Base-by-base conservation (phyloP, 2,329 filamentous ascomycete species). In the Pseudocercospora crystallina region DNA sequence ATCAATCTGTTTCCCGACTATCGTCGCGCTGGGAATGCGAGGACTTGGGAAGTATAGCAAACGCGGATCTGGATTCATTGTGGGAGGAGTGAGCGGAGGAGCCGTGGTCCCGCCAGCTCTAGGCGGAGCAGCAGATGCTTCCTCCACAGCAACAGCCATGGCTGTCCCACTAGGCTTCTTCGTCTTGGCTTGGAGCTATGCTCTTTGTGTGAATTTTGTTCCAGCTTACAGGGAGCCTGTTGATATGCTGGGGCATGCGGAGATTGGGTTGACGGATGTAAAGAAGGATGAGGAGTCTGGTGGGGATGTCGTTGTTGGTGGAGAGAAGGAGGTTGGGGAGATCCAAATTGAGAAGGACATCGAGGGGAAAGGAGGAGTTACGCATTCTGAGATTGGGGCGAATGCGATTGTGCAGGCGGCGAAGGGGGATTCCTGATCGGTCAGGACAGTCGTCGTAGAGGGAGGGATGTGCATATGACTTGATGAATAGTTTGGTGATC, bases 1-100 rank as follows among this genome's bases (percentile, higher is more conserved):
- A 92, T 87, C 85, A 0, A 89, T 90, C 44, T 82, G 89, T 60
- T 95, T 89, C 76, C 90, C 90, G 0, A 83, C 91, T 1, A 84
- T 94, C 53, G 90, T 90, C 59, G 84, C 87, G 3, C 79, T 94
- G 10, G 87, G 86, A 2, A 84, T 95, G 52, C 82, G 89, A 15
- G 87, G 86, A 2, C 76, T 90, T 1, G 88, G 89, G 5, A 80
- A 83, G 13, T 85, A 92, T 71, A 88, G 85, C 32, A 90, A 91
- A 75, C 80, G 86, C 53, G 88, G 87, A 1, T 84, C 83, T 2
- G 86, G 86, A 1, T 86, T 82, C 67, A 83, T 95, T 57, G 79
- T 90, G 2, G 85, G 76, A 4, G 86, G 85, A 58, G 86, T 91
- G 0, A 76, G 80, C 12, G 87, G 88, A 11, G 88, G 88, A 87